Conservation (phyloP, 495 filamentous ascomycete species). For the Evansstolkia leycettana region DNA sequence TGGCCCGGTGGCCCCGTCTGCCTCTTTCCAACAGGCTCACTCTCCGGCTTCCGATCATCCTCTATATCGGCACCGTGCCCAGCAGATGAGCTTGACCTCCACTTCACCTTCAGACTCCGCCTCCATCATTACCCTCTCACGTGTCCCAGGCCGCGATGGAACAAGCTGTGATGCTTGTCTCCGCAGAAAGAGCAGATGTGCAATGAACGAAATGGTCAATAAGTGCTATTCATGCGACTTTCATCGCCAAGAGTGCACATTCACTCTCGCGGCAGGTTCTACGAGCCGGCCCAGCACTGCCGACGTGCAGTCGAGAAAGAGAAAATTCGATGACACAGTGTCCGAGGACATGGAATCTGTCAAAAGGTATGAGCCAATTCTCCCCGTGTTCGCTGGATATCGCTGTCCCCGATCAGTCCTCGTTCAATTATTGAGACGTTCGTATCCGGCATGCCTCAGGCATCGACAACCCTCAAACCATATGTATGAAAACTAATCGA, state of each 20-base stretch:
- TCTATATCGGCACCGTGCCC: slow-evolving; percentile 15
- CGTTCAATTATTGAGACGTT: too few relatives aligned
- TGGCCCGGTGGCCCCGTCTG: slow-evolving; percentile 10
- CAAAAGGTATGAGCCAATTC: slow-evolving; percentile 26
- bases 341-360: slow-evolving; percentile 22
- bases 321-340: slow-evolving; percentile 40
- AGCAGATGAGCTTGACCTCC: slow-evolving; percentile 13
- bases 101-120: slow-evolving; percentile 19
- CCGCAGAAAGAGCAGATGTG: slow-evolving; percentile 76
- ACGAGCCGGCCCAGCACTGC: slow-evolving; percentile 9
- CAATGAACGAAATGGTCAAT: slow-evolving; percentile 54
- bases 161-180: slow-evolving; percentile 68
- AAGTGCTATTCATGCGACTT: slow-evolving; percentile 43
- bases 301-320: slow-evolving; percentile 61
- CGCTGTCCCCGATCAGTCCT: not conserved
- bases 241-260: slow-evolving; percentile 43
- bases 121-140: slow-evolving; percentile 15
- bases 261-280: slow-evolving; percentile 18
- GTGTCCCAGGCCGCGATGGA: slow-evolving; percentile 31
- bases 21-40: slow-evolving; percentile 15
- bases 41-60: slow-evolving; percentile 13
- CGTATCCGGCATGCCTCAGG: too few relatives aligned
- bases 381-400: not conserved
- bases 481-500: not conserved
- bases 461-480: too few relatives aligned